Evolutionary conservation across 1,284 basidiomycete species (phyloP).

Genomic region (Volvariella volvacea): DNA sequence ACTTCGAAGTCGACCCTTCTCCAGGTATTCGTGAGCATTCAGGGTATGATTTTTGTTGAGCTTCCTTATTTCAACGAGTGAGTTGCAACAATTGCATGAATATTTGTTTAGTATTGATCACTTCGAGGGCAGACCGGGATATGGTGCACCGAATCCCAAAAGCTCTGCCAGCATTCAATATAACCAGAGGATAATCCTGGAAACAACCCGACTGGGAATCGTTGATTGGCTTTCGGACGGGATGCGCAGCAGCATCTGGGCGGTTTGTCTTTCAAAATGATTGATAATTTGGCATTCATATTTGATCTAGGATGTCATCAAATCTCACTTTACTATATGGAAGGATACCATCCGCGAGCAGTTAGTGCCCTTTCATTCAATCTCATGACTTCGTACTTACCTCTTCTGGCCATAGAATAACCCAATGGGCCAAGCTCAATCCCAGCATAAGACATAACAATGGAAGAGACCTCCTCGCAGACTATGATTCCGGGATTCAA

Average conservation of each 20-base stretch:
- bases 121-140: slow-evolving; percentile 32
- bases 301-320: slow-evolving; percentile 37
- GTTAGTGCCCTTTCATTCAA: slow-evolving; percentile 20
- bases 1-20: slow-evolving; percentile 43
- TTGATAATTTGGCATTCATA: neutral
- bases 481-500: slow-evolving; percentile 21
- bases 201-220: slow-evolving; percentile 44
- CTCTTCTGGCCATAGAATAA: slow-evolving; percentile 23
- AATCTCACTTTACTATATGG: slow-evolving; percentile 38
- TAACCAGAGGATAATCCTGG: slow-evolving; percentile 32
- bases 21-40: slow-evolving; percentile 50
- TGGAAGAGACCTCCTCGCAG: slow-evolving; percentile 16
- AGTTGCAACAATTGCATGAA: slow-evolving; percentile 15
- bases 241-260: slow-evolving; percentile 37
- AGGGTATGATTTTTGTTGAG: slow-evolving; percentile 52
- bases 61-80: slow-evolving; percentile 53
- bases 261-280: no score
- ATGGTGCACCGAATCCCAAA: slow-evolving; percentile 31
- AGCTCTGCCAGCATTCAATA: slow-evolving; percentile 31
- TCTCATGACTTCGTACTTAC: slow-evolving; percentile 2
- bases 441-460: slow-evolving; percentile 19
- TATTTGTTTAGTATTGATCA: slow-evolving; percentile 4
- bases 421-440: slow-evolving; percentile 28
- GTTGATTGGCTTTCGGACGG: slow-evolving; percentile 43
- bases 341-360: slow-evolving; percentile 32